Base-by-base conservation (phyloP, 2,329 filamentous ascomycete species). In the Fusarium foetens region DNA sequence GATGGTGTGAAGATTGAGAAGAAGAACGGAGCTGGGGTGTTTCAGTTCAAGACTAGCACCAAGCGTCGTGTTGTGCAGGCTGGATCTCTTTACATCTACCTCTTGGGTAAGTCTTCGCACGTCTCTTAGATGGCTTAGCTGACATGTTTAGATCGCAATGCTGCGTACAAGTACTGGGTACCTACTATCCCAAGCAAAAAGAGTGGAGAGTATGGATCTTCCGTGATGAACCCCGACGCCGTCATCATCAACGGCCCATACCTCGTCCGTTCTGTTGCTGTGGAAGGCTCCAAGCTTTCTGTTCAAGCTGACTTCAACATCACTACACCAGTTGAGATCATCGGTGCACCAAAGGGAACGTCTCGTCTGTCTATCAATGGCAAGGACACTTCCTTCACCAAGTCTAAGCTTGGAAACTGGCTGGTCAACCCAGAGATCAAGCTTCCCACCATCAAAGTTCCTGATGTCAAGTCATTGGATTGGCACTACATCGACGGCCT, bases 401-500 rank as follows among this genome's bases (percentile, higher is more conserved):
- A 80, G 46, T 80, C 81, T 1, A 64, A 77, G 1, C 81, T 84
- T 4, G 85, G 84, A 3, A 84, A 85, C 58, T 87, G 91, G 79
- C 81, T 86, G 72, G 77, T 79, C 0, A 79, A 82, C 12, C 89
- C 89, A 0, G 78, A 81, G 1, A 68, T 93, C 42, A 75, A 77
- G 1, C 72, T 94, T 2, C 92, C 92, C 0, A 17, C 51, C 1
- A 68, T 93, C 43, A 76, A 77, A 1, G 73, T 93, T 0, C 91
- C 80, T 0, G 81, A 87, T 12, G 83, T 95, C 4, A 83, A 84
- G 19, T 78, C 83, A 0, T 79, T 93, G 14, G 80, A 86, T 2
- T 96, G 93, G 93, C 90, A 90, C 76, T 90, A 88, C 63, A 76
- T 93, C 27, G 90, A 95, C 79, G 88, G 88, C 0, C 87, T 96